These are phyloP conservation scores for Mortierella sp. DNA, from an alignment of 371 early-diverging fungal species.

Conservation along the genomic window DNA sequence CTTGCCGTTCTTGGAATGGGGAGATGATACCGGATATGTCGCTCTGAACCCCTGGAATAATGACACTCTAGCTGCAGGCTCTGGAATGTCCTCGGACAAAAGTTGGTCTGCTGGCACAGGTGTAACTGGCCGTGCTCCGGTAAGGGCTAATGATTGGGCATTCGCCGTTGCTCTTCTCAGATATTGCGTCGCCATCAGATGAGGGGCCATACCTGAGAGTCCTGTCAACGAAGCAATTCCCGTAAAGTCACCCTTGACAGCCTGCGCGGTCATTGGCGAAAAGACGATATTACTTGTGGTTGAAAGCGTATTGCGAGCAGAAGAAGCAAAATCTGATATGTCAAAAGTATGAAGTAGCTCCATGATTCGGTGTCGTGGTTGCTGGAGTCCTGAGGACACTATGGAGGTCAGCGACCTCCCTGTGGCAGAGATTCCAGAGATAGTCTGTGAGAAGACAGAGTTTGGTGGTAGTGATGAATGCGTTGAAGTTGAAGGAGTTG, in stretches of 20 bases:
- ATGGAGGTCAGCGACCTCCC: conserved; percentile 36
- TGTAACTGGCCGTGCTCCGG: conserved; percentile 41
- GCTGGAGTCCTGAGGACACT: conserved; percentile 50
- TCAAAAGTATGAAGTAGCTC: conserved; percentile 50
- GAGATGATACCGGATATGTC: conserved; percentile 61
- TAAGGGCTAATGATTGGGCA: conserved; percentile 46
- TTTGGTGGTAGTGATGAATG: conserved; percentile 1
- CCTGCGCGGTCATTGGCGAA: conserved; percentile 56
- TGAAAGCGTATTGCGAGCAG: conserved; percentile 49
- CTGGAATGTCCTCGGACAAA: conserved; percentile 70
- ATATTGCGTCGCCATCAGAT: conserved; percentile 58
- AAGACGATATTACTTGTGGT: conserved; percentile 57
- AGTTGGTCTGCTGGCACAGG: conserved; percentile 55
- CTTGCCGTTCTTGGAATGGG: conserved; percentile 31
- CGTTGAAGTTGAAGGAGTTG: not conserved
- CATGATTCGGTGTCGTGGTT: conserved; percentile 44
- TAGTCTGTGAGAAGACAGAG: conserved; percentile 36
- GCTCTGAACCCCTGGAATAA: conserved; percentile 74
- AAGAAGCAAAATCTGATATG: conserved; percentile 42
- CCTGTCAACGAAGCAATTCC: conserved; percentile 49
- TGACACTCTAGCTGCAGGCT: conserved; percentile 65
- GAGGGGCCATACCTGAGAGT: conserved; percentile 54
- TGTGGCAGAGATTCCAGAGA: conserved; percentile 45
- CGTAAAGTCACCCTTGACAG: conserved; percentile 57
- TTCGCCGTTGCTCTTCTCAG: conserved; percentile 42